These are phyloP conservation scores for Torrubiellomyces zombiae DNA, from an alignment of 2,329 filamentous ascomycete species.

Conservation along the genomic window DNA sequence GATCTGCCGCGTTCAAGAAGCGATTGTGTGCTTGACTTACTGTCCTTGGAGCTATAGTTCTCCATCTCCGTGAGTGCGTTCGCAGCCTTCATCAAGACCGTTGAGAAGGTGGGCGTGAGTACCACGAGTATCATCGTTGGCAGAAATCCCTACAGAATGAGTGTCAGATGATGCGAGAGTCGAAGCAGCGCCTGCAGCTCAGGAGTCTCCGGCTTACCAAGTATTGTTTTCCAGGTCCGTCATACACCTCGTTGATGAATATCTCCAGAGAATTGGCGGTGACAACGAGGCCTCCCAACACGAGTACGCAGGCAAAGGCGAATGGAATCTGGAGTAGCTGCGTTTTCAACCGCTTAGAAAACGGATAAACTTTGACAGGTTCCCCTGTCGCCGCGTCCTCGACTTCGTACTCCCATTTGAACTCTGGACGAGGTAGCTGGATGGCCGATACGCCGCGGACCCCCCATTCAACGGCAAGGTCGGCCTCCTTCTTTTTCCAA, in stretches of 20 bases:
- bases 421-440: constrained; percentile 61
- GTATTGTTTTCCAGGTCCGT: constrained; percentile 71
- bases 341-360: constrained; percentile 54
- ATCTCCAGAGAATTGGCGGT: constrained; percentile 86
- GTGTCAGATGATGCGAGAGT: too few species aligned
- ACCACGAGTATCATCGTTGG: constrained; percentile 79
- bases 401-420: constrained; percentile 59
- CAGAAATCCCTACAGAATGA: constrained; percentile 50
- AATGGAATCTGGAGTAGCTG: constrained; percentile 78
- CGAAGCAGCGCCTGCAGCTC: too few species aligned
- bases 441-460: constrained; percentile 72
- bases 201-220: too few species aligned
- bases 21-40: constrained; percentile 15
- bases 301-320: constrained; percentile 51
- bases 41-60: constrained; percentile 78
- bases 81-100: constrained; percentile 60
- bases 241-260: constrained; percentile 88
- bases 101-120: constrained; percentile 61
- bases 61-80: constrained; percentile 65
- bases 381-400: constrained; percentile 74
- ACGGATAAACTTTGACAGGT: constrained; percentile 57
- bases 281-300: constrained; percentile 68
- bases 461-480: constrained; percentile 76
- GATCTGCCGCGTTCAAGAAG: background rate
- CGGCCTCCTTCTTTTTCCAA: constrained; percentile 86